Conservation (phyloP, 768 basidiomycete species). For the Tylopilus sp. region DNA sequence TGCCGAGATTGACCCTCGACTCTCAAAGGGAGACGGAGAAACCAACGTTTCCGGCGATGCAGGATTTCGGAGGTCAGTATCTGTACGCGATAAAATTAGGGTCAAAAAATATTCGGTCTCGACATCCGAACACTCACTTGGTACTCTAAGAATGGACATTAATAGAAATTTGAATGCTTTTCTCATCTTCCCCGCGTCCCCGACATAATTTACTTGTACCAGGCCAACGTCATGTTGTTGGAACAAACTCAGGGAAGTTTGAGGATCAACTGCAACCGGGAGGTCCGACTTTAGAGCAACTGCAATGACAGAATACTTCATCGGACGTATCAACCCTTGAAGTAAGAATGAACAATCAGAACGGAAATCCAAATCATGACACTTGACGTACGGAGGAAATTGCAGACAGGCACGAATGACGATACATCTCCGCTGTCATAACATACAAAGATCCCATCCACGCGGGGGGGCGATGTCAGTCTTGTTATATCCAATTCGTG, state of each 20-base stretch:
- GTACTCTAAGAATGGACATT: slow-evolving; percentile 54
- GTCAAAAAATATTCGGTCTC: neutral
- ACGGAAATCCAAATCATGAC: neutral
- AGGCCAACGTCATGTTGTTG: slow-evolving; percentile 70
- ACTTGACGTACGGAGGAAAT: slow-evolving; percentile 62
- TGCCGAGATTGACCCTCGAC: slow-evolving; percentile 41
- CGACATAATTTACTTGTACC: slow-evolving; percentile 62
- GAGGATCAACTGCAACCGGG: slow-evolving; percentile 53
- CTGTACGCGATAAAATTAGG: slow-evolving; percentile 25
- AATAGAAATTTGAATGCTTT: slow-evolving; percentile 73
- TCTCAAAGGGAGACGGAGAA: slow-evolving; percentile 55
- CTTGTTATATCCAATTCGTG: slow-evolving; percentile 55
- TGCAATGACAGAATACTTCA: slow-evolving; percentile 65
- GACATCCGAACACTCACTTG: slow-evolving; percentile 26
- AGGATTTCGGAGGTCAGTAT: slow-evolving; percentile 58
- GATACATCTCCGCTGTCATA: slow-evolving; percentile 67
- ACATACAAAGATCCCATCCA: slow-evolving; percentile 83
- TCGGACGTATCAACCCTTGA: slow-evolving; percentile 54
- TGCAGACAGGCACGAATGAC: slow-evolving; percentile 66
- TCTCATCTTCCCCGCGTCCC: slow-evolving; percentile 68
- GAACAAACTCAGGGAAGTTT: slow-evolving; percentile 47
- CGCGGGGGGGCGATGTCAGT: slow-evolving; percentile 52
- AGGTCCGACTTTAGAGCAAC: slow-evolving; percentile 88
- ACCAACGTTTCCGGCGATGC: slow-evolving; percentile 63
- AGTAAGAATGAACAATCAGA: slow-evolving; percentile 9